These are phyloP conservation scores for Hymenoscyphus albidus DNA, from an alignment of 2,329 filamentous ascomycete species.

Conservation along the genomic window DNA sequence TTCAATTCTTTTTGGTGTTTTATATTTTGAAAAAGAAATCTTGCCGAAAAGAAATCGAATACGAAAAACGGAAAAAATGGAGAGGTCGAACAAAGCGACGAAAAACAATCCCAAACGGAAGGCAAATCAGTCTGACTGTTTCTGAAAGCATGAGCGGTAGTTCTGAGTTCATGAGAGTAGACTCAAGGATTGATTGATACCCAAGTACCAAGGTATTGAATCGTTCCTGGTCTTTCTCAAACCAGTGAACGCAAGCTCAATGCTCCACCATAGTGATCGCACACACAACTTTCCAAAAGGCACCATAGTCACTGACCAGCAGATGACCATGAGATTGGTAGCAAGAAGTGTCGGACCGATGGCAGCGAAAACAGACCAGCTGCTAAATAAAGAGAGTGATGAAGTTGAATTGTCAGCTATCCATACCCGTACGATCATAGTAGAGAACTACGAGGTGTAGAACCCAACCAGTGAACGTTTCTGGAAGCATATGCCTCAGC, in stretches of 20 bases:
- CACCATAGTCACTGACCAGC: not conserved
- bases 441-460: not conserved
- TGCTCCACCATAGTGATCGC: not conserved
- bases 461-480: not conserved
- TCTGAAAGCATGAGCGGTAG: not conserved
- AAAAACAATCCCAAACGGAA: not conserved
- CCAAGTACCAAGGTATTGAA: not conserved
- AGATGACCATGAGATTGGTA: not conserved
- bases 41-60: conserved; percentile 1
- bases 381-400: not conserved
- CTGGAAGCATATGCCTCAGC: not conserved
- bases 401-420: not conserved
- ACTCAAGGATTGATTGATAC: not conserved
- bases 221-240: not conserved
- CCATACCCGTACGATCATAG: not conserved
- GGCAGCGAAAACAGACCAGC: not conserved
- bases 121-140: not conserved
- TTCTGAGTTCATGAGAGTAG: not conserved
- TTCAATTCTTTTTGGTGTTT: not conserved
- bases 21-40: not conserved
- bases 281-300: not conserved
- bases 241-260: not conserved
- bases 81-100: not conserved
- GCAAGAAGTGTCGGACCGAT: not conserved
- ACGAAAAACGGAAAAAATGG: not conserved